Evolutionary conservation across 2,329 filamentous ascomycete species (phyloP).

Genomic region (Neofusicoccum umdonicola): DNA sequence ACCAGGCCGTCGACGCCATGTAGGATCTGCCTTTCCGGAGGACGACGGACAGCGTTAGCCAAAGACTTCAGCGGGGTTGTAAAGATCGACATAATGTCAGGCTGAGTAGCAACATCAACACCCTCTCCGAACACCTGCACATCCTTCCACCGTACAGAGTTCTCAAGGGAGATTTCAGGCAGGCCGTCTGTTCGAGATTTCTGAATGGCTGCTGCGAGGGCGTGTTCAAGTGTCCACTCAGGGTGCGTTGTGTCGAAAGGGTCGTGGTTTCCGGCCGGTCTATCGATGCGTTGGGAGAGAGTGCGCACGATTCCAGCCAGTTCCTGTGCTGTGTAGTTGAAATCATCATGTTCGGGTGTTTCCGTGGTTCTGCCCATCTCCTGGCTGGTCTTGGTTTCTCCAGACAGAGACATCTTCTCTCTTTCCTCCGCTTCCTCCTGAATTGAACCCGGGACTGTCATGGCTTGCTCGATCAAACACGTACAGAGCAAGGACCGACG

Average conservation of each 20-base stretch:
- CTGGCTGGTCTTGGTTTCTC: not conserved
- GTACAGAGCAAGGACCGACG: too few species aligned
- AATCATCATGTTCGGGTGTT: not conserved
- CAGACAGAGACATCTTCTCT: not conserved
- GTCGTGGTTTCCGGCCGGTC: not conserved
- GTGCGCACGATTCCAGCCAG: not conserved
- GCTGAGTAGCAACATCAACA: not conserved
- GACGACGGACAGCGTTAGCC: conserved; percentile 52
- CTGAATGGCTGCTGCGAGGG: conserved; percentile 5
- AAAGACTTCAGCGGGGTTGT: not conserved
- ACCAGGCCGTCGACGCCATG: conserved; percentile 54
- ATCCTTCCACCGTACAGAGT: conserved; percentile 1
- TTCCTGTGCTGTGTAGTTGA: not conserved
- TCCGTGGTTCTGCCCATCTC: not conserved
- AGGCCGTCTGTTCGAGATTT: not conserved
- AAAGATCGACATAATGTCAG: conserved; percentile 6
- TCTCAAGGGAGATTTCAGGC: not conserved
- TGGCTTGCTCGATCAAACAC: too few species aligned
- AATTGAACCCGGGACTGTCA: not conserved
- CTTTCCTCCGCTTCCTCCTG: not conserved
- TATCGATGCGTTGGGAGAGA: not conserved
- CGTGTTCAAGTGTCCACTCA: conserved; percentile 7
- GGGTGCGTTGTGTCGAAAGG: conserved; percentile 10
- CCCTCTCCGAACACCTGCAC: conserved; percentile 1
- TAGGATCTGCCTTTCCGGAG: conserved; percentile 51